Evolutionary conservation across 1,284 basidiomycete species (phyloP).

Genomic region (Melampsora larici-populina): DNA sequence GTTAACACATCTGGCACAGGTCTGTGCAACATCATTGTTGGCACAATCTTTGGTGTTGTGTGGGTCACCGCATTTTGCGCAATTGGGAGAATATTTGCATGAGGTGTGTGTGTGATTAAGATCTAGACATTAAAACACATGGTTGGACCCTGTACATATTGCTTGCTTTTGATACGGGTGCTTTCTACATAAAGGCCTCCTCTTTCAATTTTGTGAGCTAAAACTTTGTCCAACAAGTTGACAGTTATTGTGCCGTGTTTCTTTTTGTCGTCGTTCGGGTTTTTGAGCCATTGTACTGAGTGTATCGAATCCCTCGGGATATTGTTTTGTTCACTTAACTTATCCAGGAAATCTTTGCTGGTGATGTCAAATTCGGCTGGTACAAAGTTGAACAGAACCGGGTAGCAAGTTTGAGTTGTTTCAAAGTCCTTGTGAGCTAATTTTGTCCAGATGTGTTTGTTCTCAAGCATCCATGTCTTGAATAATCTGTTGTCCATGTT

Average conservation of each 20-base stretch:
- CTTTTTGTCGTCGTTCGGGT: neutral
- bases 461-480: neutral
- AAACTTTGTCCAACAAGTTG: neutral
- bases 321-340: neutral
- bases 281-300: neutral
- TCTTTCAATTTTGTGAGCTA: constrained; percentile 2
- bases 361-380: neutral
- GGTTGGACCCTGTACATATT: neutral
- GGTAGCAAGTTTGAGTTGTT: neutral
- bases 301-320: neutral
- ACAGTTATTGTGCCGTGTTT: neutral
- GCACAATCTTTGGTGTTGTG: constrained; percentile 12
- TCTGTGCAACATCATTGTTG: neutral
- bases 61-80: constrained; percentile 2
- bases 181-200: neutral
- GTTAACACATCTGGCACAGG: too few relatives aligned
- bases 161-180: too few relatives aligned
- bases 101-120: neutral
- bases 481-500: too few relatives aligned
- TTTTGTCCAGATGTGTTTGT: constrained; percentile 13
- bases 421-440: neutral
- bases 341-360: neutral
- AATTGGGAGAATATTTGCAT: neutral
- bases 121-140: constrained; percentile 15
- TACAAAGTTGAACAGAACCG: neutral